Evolutionary conservation across 2,329 filamentous ascomycete species (phyloP).

Genomic region (Penicillium italicum): DNA sequence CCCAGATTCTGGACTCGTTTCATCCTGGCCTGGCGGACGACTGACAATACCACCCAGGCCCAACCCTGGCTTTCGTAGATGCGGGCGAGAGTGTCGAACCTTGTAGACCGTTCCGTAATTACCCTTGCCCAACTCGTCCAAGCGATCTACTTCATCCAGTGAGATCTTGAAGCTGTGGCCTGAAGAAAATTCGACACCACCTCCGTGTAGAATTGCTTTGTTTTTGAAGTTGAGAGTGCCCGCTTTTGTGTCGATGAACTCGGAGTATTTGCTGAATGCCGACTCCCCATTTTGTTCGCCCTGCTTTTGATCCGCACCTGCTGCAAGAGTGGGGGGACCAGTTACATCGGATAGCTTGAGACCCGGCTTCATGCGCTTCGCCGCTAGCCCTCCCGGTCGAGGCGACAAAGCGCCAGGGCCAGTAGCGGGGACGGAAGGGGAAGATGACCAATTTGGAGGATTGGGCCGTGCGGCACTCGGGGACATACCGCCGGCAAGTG

Average conservation of each 20-base stretch:
- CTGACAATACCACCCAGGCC: conserved; percentile 59
- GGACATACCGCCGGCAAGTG: conserved; percentile 31
- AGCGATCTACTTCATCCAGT: conserved; percentile 86
- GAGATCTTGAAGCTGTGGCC: conserved; percentile 91
- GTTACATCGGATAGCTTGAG: conserved; percentile 50
- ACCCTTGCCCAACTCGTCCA: conserved; percentile 92
- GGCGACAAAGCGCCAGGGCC: conserved; percentile 43
- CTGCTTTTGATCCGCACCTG: conserved; percentile 20
- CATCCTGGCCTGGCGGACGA: conserved; percentile 27
- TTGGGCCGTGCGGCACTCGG: conserved; percentile 26
- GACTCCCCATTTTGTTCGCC: conserved; percentile 34
- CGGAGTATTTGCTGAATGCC: conserved; percentile 65
- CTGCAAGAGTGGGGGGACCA: conserved; percentile 43
- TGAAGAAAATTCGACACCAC: conserved; percentile 87
- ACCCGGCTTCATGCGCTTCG: conserved; percentile 47
- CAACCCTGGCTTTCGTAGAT: conserved; percentile 57
- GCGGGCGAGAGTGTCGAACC: conserved; percentile 76
- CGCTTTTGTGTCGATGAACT: conserved; percentile 87
- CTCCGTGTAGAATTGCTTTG: conserved; percentile 82
- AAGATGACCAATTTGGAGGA: conserved; percentile 34
- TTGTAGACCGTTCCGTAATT: conserved; percentile 99
- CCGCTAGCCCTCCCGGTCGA: conserved; percentile 46
- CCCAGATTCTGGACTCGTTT: conserved; percentile 13
- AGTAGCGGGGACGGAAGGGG: conserved; percentile 35
- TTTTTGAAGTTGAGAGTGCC: conserved; percentile 90